Evolutionary conservation across 176 grass and related monocot genomes (phyloP), one percentile per base, ranked within the genome.

Genomic region (Phoenix dactylifera): DNA sequence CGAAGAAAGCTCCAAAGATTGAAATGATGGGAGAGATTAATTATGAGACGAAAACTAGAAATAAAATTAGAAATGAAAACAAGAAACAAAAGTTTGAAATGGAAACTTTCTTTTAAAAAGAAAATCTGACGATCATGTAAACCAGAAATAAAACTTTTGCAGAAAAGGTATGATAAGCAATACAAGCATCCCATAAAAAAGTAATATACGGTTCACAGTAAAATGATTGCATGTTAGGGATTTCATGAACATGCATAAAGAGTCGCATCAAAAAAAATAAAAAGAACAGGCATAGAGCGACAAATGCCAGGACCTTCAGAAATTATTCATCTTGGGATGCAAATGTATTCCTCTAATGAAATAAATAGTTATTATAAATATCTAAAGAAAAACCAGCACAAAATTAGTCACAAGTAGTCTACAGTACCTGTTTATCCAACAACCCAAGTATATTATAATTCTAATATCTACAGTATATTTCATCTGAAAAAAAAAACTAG

Each of bases 11-110:
- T 87, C 80, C 69, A 75, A 57, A 74, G 76, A 49, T 44, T 3
- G 6, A 44, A 44, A 44, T 44, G 35, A 19, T 30, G 28, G 28
- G 28, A 30, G 4, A 19, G 19, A 18, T 19, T n/a, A 71, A 82
- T 80, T 85, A 87, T 96, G 68, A 82, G 78, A 81, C 85, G 86
- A 90, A 49, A 51, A 71, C 55, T 26, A 70, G 67, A 24, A 87
- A 83, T 65, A 61, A 78, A 75, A 79, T 64, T 72, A 54, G 73
- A 19, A 20, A 20, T 20, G 20, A 20, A 20, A 20, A 20, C 20
- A 20, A 20, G 20, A 20, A 19, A n/a, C 5, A 54, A 18, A 19
- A 54, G 17, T 5, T 2, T n/a, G n/a, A 19, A 54, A 5, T 16
- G 19, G 52, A 22, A 22, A 55, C n/a, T 12, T 19, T 55, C 18